These are phyloP conservation scores for Ilyonectria destructans DNA, from an alignment of 2,329 filamentous ascomycete genomes.

Conservation along the genomic window DNA sequence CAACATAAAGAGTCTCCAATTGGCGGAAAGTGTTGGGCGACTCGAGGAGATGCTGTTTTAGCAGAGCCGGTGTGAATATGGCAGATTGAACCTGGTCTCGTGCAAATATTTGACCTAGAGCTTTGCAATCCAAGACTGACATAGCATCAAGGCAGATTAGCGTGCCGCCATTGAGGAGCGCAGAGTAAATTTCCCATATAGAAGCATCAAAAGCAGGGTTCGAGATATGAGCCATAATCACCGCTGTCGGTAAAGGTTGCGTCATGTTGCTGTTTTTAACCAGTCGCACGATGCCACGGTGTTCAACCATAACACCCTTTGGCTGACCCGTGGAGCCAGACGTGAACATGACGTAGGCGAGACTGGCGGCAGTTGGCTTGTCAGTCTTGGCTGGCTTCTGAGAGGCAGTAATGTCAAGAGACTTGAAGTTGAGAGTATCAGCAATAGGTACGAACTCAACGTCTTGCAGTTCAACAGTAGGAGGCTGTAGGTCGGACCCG, in stretches of 20 bases:
- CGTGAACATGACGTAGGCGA: constrained; percentile 24
- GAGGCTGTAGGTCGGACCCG: background rate
- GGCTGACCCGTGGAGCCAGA: constrained; percentile 22
- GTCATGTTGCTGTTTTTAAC: constrained; percentile 27
- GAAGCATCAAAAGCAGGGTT: constrained; percentile 35
- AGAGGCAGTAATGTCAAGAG: background rate
- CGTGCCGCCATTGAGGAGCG: constrained; percentile 27
- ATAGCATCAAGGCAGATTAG: constrained; percentile 35
- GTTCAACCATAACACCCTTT: constrained; percentile 18
- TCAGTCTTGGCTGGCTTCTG: background rate
- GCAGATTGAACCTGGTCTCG: constrained; percentile 26
- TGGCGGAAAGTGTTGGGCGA: constrained; percentile 16
- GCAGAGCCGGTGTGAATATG: constrained; percentile 36
- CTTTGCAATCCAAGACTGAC: constrained; percentile 23
- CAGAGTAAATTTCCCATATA: constrained; percentile 23
- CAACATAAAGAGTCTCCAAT: constrained; percentile 31
- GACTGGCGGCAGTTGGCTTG: background rate
- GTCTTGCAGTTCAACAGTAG: background rate
- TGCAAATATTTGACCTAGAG: constrained; percentile 24
- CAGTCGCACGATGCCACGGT: constrained; percentile 15
- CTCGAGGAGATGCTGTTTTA: constrained; percentile 41
- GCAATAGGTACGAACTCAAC: constrained; percentile 5
- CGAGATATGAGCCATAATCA: constrained; percentile 29
- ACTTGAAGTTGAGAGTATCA: background rate
- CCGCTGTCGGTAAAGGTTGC: background rate